phyloP scores from a whole-genome alignment of 345 rosid genomes.

The Reutealis trisperma region DNA sequence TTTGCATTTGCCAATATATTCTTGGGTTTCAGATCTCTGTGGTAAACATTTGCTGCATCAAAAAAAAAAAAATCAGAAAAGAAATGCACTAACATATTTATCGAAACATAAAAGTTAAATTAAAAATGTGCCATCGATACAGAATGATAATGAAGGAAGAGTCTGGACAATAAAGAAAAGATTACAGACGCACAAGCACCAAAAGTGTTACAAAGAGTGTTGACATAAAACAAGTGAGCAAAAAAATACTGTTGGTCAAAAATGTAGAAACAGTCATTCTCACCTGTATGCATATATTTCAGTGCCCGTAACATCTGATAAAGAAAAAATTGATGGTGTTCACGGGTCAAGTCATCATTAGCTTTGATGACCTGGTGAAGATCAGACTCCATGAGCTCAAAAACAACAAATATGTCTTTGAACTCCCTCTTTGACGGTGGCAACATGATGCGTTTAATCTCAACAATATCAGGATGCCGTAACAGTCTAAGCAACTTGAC shows the following conservation, averaged over 20 bases:
- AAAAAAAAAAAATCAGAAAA: conserved; percentile 28
- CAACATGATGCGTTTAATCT: conserved; percentile 88
- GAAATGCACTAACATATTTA: conserved; percentile 3
- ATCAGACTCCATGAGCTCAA: conserved; percentile 99
- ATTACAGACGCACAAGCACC: neutral
- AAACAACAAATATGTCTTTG: conserved; percentile 87
- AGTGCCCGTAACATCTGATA: conserved; percentile 97
- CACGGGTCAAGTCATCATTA: conserved; percentile 93
- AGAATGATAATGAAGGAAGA: too few species aligned
- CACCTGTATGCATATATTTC: conserved; percentile 98
- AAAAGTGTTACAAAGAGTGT: conserved; percentile 1
- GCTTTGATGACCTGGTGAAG: conserved; percentile 98
- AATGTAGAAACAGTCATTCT: neutral
- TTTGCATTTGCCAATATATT: conserved; percentile 96
- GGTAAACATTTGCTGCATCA: conserved; percentile 86
- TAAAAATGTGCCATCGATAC: neutral
- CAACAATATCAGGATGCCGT: conserved; percentile 93
- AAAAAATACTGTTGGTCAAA: neutral
- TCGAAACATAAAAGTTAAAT: neutral
- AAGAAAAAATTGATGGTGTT: conserved; percentile 96
- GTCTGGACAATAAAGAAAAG: too few species aligned
- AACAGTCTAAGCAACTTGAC: conserved; percentile 90
- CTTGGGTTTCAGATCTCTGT: conserved; percentile 98
- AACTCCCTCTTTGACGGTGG: conserved; percentile 96
- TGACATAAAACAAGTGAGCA: neutral